Evolutionary conservation across 352 stramenopile genomes (phyloP), one percentile per base, ranked within the genome.

Genomic region (Phytophthora idaei): DNA sequence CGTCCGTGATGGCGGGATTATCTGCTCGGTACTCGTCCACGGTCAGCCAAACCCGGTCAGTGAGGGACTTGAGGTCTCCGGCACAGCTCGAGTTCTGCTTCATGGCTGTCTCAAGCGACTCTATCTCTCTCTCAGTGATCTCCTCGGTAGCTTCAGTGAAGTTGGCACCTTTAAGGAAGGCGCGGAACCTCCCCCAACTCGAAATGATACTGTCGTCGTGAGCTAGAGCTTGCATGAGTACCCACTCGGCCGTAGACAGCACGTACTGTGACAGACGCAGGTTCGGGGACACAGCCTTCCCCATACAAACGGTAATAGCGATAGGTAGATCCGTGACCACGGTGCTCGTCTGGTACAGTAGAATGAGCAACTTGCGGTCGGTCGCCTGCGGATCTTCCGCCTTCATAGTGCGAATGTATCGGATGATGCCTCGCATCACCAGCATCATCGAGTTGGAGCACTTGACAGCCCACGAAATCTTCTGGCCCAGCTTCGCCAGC

Each of bases 281-380:
- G 4, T 54, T 71, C 27, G 49, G 41, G 15, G 68, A 54, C 7
- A 69, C 62, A 8, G 57, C 27, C 32, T 75, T 75, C 9, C 63
- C 63, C 68, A 75, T 69, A 31, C 68, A 75, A 15, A 64, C 49
- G 15, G 56, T 58, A 12, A 75, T 75, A 25, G 63, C 68, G 34
- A 75, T 75, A 37, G 68, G 68, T 36, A 75, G 42, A 41, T 75
- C 68, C 17, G 68, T 75, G 11, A 66, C 68, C 11, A 75, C 63
- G 4, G 53, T 69, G 17, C 58, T 61, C 15, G 68, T 75, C 44
- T 75, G 68, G 49, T 75, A 75, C n/a, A 75, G 29, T 27, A 72
- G 51, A 25, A 72, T 15, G 2, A 75, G 37, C 14, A 75, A 8
- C 28, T 75, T 60, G 2, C 41, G 48, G 31, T 72, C 54, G 6